These are phyloP conservation scores for Hirschioporus abietinus DNA, from an alignment of 768 basidiomycete species.

Conservation along the genomic window DNA sequence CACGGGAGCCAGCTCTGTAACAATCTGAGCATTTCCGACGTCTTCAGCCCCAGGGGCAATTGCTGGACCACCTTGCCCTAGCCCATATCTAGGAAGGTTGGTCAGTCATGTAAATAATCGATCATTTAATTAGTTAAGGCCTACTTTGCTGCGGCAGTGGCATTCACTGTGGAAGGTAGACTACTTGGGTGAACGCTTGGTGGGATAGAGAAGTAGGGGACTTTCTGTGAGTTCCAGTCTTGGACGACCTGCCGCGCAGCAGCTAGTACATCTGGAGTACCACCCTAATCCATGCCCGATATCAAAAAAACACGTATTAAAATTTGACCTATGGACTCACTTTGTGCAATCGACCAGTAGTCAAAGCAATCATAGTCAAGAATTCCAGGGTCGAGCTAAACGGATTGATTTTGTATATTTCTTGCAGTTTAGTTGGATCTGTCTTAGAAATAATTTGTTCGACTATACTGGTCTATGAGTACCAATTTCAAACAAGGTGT, in stretches of 20 bases:
- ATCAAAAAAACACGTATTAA: background rate
- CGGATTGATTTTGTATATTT: constrained; percentile 80
- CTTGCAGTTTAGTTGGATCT: constrained; percentile 62
- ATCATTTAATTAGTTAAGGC: background rate
- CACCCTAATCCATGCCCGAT: constrained; percentile 48
- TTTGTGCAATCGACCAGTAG: constrained; percentile 79
- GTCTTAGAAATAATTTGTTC: constrained; percentile 83
- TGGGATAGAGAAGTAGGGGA: constrained; percentile 81
- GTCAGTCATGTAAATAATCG: background rate
- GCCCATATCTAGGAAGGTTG: background rate
- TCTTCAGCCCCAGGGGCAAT: constrained; percentile 73
- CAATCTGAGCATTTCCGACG: constrained; percentile 76
- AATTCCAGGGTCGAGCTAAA: constrained; percentile 75
- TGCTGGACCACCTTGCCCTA: constrained; percentile 9
- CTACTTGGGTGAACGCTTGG: constrained; percentile 75
- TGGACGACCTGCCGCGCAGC: constrained; percentile 77
- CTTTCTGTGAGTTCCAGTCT: constrained; percentile 97
- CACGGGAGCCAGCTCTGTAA: constrained; percentile 64
- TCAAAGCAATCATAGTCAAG: constrained; percentile 83
- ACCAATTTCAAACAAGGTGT: background rate
- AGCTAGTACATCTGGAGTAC: constrained; percentile 81
- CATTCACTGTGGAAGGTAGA: constrained; percentile 44
- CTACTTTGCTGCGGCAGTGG: constrained; percentile 11
- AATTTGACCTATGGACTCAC: constrained; percentile 26
- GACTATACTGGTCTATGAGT: constrained; percentile 39